Percentiles rank a stretch among this genome's conserved stretches.
Evolutionary conservation across 495 filamentous ascomycete genomes (phyloP).

Genomic region (Neurospora sp.): DNA sequence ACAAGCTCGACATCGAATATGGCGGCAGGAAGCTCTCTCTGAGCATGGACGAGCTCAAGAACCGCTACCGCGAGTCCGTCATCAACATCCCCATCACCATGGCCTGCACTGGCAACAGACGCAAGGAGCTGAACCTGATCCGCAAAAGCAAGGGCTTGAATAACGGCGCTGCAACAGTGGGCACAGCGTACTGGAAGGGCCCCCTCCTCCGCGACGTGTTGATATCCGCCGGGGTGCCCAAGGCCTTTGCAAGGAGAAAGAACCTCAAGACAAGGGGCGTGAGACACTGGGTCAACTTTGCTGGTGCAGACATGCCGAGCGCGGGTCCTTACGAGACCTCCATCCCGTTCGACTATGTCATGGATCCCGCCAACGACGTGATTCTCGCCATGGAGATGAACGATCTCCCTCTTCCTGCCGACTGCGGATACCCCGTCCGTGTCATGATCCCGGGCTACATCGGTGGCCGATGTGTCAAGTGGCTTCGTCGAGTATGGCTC

Average conservation of each 20-base stretch:
- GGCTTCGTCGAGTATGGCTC: constrained; percentile 8
- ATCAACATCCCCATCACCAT: constrained; percentile 14
- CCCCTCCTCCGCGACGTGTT: constrained; percentile 3
- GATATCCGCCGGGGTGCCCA: constrained; percentile 1
- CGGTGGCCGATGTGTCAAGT: constrained; percentile 9
- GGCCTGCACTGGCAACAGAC: constrained; percentile 10
- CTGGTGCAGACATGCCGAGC: constrained; percentile 6
- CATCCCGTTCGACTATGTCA: constrained; percentile 2
- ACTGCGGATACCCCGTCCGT: constrained; percentile 11
- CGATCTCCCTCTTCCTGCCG: constrained; percentile 10
- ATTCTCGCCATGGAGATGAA: constrained; percentile 10
- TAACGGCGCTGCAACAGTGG: constrained; percentile 8
- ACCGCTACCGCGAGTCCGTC: neutral
- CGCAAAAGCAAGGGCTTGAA: constrained; percentile 11
- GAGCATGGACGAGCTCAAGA: constrained; percentile 7
- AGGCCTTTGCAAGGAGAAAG: neutral
- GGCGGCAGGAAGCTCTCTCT: neutral
- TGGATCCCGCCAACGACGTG: constrained; percentile 5
- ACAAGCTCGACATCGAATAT: constrained; percentile 7
- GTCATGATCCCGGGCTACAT: constrained; percentile 8
- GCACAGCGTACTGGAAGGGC: constrained; percentile 10
- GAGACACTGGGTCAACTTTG: constrained; percentile 4
- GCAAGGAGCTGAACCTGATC: constrained; percentile 10
- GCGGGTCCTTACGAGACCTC: constrained; percentile 7
- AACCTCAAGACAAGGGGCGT: neutral